A percentile compares a stretch with the other conserved stretches of the same genome.
Conservation (phyloP, 768 basidiomycete species). For the Pleurotus salmoneostramineus region DNA sequence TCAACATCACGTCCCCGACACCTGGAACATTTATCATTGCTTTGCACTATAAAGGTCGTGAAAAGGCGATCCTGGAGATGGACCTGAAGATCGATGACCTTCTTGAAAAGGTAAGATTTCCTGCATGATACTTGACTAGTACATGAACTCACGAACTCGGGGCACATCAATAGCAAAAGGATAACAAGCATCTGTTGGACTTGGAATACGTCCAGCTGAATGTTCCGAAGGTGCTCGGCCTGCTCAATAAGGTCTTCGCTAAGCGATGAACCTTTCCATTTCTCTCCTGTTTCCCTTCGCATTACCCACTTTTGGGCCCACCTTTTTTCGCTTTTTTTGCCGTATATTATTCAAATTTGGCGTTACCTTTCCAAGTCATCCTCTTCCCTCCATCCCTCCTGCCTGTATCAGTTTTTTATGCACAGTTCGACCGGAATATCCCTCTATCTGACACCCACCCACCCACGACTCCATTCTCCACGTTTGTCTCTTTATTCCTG, state of each 20-base stretch:
- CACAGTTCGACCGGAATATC: slow-evolving; percentile 1
- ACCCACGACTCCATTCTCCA: neutral
- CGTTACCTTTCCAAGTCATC: neutral
- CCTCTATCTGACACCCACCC: neutral
- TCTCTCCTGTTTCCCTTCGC: slow-evolving; percentile 25
- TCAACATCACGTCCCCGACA: slow-evolving; percentile 96
- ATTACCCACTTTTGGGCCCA: slow-evolving; percentile 14
- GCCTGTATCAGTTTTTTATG: neutral
- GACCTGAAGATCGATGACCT: slow-evolving; percentile 98
- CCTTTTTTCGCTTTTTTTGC: slow-evolving; percentile 8
- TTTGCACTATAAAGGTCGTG: slow-evolving; percentile 96
- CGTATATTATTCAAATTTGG: slow-evolving; percentile 8
- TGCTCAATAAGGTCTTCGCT: slow-evolving; percentile 92
- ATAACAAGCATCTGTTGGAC: slow-evolving; percentile 94
- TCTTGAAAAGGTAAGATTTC: slow-evolving; percentile 78
- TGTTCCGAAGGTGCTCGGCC: slow-evolving; percentile 88
- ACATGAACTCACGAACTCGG: slow-evolving; percentile 6
- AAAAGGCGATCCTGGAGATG: slow-evolving; percentile 99
- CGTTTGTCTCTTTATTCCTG: slow-evolving; percentile 11
- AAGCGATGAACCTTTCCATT: slow-evolving; percentile 56
- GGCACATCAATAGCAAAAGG: slow-evolving; percentile 76
- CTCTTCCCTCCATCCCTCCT: neutral
- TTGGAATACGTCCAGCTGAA: slow-evolving; percentile 97
- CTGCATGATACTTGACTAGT: neutral
- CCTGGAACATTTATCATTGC: slow-evolving; percentile 99